These are phyloP conservation scores for Ophiostoma ulmi DNA, from an alignment of 2,329 filamentous ascomycete genomes.

Conservation along the genomic window DNA sequence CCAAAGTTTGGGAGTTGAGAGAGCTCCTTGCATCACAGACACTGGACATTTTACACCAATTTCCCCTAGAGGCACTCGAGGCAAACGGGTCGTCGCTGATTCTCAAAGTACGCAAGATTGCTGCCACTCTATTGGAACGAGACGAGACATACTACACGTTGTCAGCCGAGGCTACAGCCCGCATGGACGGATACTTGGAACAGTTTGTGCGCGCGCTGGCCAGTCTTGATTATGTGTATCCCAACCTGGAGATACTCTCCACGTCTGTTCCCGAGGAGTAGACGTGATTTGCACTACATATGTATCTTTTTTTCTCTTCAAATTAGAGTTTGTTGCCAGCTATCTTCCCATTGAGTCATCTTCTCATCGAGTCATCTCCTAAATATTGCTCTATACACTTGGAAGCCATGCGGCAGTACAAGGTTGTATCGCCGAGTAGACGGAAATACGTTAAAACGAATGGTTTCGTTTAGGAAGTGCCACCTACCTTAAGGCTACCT, in stretches of 20 bases:
- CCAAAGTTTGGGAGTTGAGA: not conserved
- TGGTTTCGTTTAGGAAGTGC: not conserved
- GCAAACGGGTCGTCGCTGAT: slow-evolving; percentile 6
- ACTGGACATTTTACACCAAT: not conserved
- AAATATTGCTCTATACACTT: not conserved
- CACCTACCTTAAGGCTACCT: not conserved
- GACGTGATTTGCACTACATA: not conserved
- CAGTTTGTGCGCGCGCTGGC: not conserved
- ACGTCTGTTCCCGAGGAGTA: not conserved
- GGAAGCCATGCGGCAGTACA: not conserved
- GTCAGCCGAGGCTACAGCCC: not conserved
- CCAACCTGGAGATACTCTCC: not conserved
- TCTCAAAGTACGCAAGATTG: slow-evolving; percentile 1
- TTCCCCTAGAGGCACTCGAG: not conserved
- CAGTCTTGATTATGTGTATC: not conserved
- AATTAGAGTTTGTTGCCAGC: not conserved
- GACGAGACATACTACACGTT: not conserved
- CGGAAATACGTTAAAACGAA: not conserved
- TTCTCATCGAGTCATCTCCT: too few species aligned
- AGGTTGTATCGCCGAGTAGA: not conserved
- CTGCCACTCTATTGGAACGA: not conserved
- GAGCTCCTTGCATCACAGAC: not conserved
- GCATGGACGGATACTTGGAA: not conserved
- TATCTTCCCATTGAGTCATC: not conserved
- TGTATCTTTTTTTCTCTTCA: not conserved